These are phyloP conservation scores for Mallotus repandus DNA, from an alignment of 441 rosid genomes.

Conservation along the genomic window DNA sequence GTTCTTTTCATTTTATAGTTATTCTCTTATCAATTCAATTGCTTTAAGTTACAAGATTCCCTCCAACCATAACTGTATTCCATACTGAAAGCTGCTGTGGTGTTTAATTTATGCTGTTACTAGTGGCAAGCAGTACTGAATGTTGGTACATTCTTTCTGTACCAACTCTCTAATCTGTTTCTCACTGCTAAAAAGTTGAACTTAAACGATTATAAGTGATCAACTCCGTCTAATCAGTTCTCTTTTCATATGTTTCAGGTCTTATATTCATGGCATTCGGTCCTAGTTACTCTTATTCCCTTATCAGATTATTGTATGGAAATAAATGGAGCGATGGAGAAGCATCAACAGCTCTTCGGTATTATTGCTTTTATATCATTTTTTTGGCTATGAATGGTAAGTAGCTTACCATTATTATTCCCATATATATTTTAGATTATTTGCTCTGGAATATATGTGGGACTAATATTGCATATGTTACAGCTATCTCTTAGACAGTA, in stretches of 20 bases:
- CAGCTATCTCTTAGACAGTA: background rate
- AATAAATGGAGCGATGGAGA: slow-evolving; percentile 97
- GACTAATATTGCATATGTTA: background rate
- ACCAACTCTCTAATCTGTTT: background rate
- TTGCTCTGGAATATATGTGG: too few relatives aligned
- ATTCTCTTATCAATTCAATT: background rate
- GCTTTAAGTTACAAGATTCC: slow-evolving; percentile 3
- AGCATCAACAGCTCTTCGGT: slow-evolving; percentile 71
- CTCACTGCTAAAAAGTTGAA: background rate
- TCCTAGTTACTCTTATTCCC: slow-evolving; percentile 91
- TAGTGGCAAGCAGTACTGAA: background rate
- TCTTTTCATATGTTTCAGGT: slow-evolving; percentile 46
- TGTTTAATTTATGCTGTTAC: background rate
- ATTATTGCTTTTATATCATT: slow-evolving; percentile 78
- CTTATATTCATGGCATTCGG: slow-evolving; percentile 91
- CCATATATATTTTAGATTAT: background rate
- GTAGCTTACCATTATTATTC: slow-evolving; percentile 32
- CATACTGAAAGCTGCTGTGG: background rate
- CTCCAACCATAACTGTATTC: background rate
- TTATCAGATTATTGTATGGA: slow-evolving; percentile 83
- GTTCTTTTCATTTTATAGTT: background rate
- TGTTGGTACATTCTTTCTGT: background rate
- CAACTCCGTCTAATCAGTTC: background rate
- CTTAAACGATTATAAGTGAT: slow-evolving; percentile 7
- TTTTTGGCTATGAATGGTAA: slow-evolving; percentile 89